These are phyloP conservation scores for Dipteronia sinensis DNA, from an alignment of 345 rosid species.

Conservation along the genomic window DNA sequence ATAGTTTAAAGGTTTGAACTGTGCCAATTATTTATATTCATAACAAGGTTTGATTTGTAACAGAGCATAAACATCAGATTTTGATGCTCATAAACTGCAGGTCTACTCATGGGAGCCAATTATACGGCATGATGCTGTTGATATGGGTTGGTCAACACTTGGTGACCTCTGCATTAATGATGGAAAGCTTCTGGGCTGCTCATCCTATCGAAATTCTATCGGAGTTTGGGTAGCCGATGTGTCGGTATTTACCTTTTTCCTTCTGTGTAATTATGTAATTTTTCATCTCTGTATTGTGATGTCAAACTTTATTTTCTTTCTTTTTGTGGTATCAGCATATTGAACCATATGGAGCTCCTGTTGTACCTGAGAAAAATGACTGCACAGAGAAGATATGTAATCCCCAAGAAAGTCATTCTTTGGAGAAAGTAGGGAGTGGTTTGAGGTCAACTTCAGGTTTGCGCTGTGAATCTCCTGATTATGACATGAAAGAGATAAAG, in stretches of 20 bases:
- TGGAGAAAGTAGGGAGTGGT: slow-evolving; percentile 43
- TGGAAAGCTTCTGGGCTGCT: slow-evolving; percentile 87
- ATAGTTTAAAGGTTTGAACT: slow-evolving; percentile 73
- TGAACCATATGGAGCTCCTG: slow-evolving; percentile 70
- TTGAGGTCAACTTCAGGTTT: slow-evolving; percentile 38
- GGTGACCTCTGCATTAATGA: slow-evolving; percentile 87
- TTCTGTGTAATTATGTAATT: slow-evolving; percentile 15
- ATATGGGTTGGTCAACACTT: slow-evolving; percentile 93
- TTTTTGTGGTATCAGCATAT: slow-evolving; percentile 54
- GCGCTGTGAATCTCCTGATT: slow-evolving; percentile 65
- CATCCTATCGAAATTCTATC: slow-evolving; percentile 74
- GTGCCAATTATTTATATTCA: slow-evolving; percentile 15
- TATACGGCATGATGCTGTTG: slow-evolving; percentile 78
- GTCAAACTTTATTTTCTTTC: slow-evolving; percentile 5
- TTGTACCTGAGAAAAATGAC: slow-evolving; percentile 46
- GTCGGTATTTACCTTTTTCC: slow-evolving; percentile 46
- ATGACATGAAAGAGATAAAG: slow-evolving; percentile 78
- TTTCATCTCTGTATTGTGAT: slow-evolving; percentile 5
- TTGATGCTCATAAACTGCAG: slow-evolving; percentile 46
- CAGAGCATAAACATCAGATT: slow-evolving; percentile 11
- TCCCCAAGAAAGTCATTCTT: slow-evolving; percentile 47
- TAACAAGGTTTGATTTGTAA: slow-evolving; percentile 1
- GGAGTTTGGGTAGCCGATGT: slow-evolving; percentile 92
- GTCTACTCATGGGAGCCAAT: slow-evolving; percentile 99
- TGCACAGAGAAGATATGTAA: slow-evolving; percentile 44